Conservation (phyloP, 2,329 filamentous ascomycete genomes). For the Rhytidhysteron rufulum region DNA sequence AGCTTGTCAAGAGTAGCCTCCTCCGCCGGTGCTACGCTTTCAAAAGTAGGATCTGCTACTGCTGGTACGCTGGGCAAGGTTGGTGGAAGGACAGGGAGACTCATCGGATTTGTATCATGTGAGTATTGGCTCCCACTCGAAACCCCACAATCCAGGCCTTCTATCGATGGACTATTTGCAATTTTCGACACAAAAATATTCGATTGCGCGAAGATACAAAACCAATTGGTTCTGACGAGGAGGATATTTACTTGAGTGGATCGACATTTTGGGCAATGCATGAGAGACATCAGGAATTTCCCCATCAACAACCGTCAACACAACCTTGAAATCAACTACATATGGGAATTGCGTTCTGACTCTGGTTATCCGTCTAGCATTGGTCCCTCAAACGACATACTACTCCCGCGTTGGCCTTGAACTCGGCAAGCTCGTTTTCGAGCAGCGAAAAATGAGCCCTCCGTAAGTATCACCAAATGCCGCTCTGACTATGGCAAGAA, state of each 20-base stretch:
- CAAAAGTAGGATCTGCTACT: constrained; percentile 62
- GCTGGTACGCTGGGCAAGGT: constrained; percentile 61
- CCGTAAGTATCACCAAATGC: constrained; percentile 63
- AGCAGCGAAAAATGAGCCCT: constrained; percentile 84
- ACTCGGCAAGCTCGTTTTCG: constrained; percentile 81
- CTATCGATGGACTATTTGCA: no score
- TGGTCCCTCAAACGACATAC: constrained; percentile 83
- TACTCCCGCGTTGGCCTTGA: constrained; percentile 88
- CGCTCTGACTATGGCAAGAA: neutral
- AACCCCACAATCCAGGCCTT: no score
- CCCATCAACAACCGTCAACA: no score
- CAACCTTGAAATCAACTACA: no score
- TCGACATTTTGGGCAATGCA: no score
- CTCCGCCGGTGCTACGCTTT: constrained; percentile 73
- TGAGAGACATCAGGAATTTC: no score
- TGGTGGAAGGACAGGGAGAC: constrained; percentile 76
- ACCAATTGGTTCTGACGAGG: no score
- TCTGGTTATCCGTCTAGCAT: constrained; percentile 52
- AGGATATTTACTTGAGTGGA: no score
- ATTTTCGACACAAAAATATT: no score
- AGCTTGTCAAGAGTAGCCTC: constrained; percentile 78
- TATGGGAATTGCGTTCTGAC: constrained; percentile 13
- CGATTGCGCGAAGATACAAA: no score
- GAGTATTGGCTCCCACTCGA: constrained; percentile 44
- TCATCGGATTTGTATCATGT: constrained; percentile 84